Base-by-base conservation (phyloP, 306 rosid species). In the Dicorynia guianensis region DNA sequence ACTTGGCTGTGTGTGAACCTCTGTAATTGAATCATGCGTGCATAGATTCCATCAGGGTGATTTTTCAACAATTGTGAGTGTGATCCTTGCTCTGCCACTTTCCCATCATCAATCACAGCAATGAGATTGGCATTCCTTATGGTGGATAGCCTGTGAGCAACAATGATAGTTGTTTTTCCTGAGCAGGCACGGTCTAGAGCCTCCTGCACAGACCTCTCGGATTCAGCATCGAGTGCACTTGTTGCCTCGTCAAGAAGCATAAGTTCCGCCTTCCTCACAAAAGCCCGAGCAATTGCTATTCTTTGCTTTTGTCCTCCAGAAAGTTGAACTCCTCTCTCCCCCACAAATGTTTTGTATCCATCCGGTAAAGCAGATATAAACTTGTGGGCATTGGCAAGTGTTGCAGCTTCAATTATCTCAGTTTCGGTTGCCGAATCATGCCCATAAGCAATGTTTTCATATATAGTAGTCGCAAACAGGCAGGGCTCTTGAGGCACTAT, bases 231-330 rank as follows among this genome's bases (percentile, higher is more conserved):
- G 19, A 93, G 98, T 44, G 98, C 98, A 48, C 98, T 93, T n/a
- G 98, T 93, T 61, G 98, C 98, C 69, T 93, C 98, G 42, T 93
- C 98, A 10, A 93, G 91, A 61, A 93, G 90, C 93, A 93, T 86
- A 43, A 93, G 83, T 79, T 89, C 96, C 11, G 96, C 88, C 74
- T 86, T 90, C 76, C 96, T 81, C 67, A 86, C 61, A n/a, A 93
- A 79, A 19, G 98, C 98, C 25, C 98, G 86, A 36, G 96, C 98
- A 57, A 93, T 84, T 10, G 98, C 98, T 49, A 93, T 81, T 81
- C 98, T 86, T 48, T 93, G 98, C 83, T 90, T 93, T 63, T 93
- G 98, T 64, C 98, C 98, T 30, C 98, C 98, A 0, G 98, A 93
- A 44, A 93, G 75, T 54, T 93, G 98, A 58, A 89, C 86, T 58